Percentiles rank a stretch among this genome's conserved stretches.
These are phyloP conservation scores for Zygosaccharomyces gambellarensis DNA, from an alignment of 805 yeast species.

Conservation along the genomic window DNA sequence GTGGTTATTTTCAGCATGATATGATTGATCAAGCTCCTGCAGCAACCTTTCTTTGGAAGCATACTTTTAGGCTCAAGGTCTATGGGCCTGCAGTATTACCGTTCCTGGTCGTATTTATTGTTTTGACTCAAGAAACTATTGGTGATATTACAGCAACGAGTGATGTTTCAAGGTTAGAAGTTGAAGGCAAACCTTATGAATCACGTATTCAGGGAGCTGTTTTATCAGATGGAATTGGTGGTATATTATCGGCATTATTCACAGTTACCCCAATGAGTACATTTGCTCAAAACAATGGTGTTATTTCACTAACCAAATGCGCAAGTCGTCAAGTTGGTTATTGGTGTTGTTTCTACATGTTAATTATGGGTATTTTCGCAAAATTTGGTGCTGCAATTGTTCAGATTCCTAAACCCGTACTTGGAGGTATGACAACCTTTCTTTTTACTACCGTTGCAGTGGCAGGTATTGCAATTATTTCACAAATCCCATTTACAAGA, in stretches of 20 bases:
- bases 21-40: constrained; percentile 68
- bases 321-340: constrained; percentile 79
- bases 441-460: constrained; percentile 72
- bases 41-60: constrained; percentile 82
- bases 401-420: constrained; percentile 69
- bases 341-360: constrained; percentile 73
- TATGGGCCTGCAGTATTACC: constrained; percentile 88
- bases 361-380: constrained; percentile 83
- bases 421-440: constrained; percentile 87
- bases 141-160: constrained; percentile 94
- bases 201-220: constrained; percentile 91
- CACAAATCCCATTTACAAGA: constrained; percentile 51
- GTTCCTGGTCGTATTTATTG: constrained; percentile 74
- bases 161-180: constrained; percentile 81
- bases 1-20: constrained; percentile 65
- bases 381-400: constrained; percentile 87
- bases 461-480: constrained; percentile 64
- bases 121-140: constrained; percentile 85
- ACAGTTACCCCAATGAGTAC: constrained; percentile 88
- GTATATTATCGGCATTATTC: constrained; percentile 68
- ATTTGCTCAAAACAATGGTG: constrained; percentile 95
- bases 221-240: constrained; percentile 81
- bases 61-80: constrained; percentile 68
- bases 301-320: constrained; percentile 85
- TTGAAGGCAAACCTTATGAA: constrained; percentile 77